These are phyloP conservation scores for Sporisorium iseilematis-ciliati DNA, from an alignment of 1,284 basidiomycete species.

Conservation along the genomic window DNA sequence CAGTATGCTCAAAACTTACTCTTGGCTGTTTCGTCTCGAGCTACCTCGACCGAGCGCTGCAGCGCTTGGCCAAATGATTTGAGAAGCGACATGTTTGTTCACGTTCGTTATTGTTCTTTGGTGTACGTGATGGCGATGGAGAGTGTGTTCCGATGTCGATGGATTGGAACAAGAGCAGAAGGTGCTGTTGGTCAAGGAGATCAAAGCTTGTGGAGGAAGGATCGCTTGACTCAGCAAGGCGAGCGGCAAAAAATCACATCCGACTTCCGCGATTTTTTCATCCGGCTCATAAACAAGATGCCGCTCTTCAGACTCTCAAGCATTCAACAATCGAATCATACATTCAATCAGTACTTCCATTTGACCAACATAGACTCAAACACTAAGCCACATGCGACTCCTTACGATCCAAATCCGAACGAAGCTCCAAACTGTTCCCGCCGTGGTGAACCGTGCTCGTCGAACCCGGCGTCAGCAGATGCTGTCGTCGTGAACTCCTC, in stretches of 20 bases:
- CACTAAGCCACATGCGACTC: slow-evolving; percentile 17
- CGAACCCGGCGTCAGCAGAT: slow-evolving; percentile 25
- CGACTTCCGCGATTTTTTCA: slow-evolving; percentile 9
- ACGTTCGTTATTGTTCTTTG: neutral
- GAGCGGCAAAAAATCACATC: neutral
- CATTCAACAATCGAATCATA: neutral
- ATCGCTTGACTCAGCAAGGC: slow-evolving; percentile 26
- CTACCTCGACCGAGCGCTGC: slow-evolving; percentile 57
- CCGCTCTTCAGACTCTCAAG: no score
- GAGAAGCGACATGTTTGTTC: slow-evolving; percentile 48
- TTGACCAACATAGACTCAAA: neutral
- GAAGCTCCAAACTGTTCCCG: slow-evolving; percentile 36
- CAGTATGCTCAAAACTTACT: slow-evolving; percentile 25
- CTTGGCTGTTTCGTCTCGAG: slow-evolving; percentile 58
- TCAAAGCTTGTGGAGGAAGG: slow-evolving; percentile 22
- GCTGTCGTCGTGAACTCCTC: slow-evolving; percentile 17
- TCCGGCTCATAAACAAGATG: no score
- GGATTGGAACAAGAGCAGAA: no score
- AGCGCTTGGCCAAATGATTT: slow-evolving; percentile 57
- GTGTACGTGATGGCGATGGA: neutral
- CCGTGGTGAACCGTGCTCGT: slow-evolving; percentile 20
- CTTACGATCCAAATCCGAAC: slow-evolving; percentile 30
- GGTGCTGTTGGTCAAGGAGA: neutral
- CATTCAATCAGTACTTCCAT: neutral
- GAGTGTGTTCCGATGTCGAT: neutral